Base-by-base conservation (phyloP, 2,329 filamentous ascomycete genomes). In the Colletotrichum coccodes region DNA sequence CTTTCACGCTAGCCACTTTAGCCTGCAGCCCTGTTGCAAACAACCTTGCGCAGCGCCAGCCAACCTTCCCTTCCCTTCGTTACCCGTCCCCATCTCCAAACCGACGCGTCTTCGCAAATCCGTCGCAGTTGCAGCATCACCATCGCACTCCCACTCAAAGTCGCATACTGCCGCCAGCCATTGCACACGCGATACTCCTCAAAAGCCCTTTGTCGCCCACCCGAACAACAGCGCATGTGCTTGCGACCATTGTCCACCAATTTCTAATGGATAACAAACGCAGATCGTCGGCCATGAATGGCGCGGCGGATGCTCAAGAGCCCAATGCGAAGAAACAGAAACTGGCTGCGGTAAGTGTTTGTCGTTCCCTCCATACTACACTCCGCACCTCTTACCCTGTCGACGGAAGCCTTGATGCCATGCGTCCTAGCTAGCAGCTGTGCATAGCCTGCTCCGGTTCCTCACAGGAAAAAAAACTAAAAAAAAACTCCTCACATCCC, bases 261-360 rank as follows among this genome's bases (percentile, higher is more conserved):
- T 68, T 65, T 68, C 61, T 36, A 28, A 89, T 89, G 87, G 87
- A 89, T 72, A 82, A 81, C 76, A 89, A 89, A 79, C 85, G 87
- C 72, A 89, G 89, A 75, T 85, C 85, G 42, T 78, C 77, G 70
- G 76, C 78, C 72, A 76, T 77, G 58, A 84, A 84, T 74, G 82
- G 83, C 70, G 77, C 79, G 58, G 79, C 79, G 53, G 86, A 88
- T 66, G 78, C 79, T 65, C 83, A 85, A 60, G 86, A 89, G 73
- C 85, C 87, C 75, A 83, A 84, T 63, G 79, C 84, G 7, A 90
- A 90, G 81, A 83, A 87, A 74, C 85, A 85, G 77, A 89, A 83
- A 76, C 80, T 80, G 74, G 82, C 80, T 76, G 85, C 84, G 77
- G 87, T 86, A 79, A 76, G 80, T 76, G 23, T 72, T 49, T 68